phyloP scores from a whole-genome alignment of 75 land plant genomes.

The Adiantum capillusveneris region DNA sequence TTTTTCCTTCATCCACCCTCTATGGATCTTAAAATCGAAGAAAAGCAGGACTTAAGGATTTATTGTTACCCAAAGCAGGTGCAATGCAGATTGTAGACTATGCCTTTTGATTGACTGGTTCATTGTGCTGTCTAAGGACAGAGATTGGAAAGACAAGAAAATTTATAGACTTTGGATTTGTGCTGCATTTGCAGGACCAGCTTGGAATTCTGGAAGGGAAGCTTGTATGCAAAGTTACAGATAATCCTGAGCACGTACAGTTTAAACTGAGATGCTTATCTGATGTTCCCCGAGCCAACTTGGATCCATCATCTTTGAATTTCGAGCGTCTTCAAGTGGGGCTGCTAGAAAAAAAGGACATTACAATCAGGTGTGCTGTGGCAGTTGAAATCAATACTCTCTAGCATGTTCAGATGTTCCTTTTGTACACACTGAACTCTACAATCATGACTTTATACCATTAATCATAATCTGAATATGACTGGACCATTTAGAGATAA shows the following conservation, averaged over 20 bases:
- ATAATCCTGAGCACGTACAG: constrained; percentile 16
- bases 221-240: constrained; percentile 16
- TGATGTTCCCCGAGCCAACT: constrained; percentile 19
- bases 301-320: constrained; percentile 4
- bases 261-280: constrained; percentile 19
- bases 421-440: too few species aligned
- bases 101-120: too few species aligned
- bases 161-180: not conserved
- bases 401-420: too few species aligned
- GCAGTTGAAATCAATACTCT: too few species aligned
- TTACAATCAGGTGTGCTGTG: constrained; percentile 20
- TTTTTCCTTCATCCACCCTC: constrained; percentile 21
- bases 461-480: too few species aligned
- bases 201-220: constrained; percentile 19
- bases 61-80: constrained; percentile 21
- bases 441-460: too few species aligned
- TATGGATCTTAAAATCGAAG: constrained; percentile 29
- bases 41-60: constrained; percentile 14
- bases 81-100: too few species aligned
- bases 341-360: constrained; percentile 1
- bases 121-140: too few species aligned
- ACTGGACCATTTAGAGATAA: too few species aligned
- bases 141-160: too few species aligned
- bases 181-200: constrained; percentile 14
- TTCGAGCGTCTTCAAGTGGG: constrained; percentile 22